phyloP scores from a whole-genome alignment of 2,329 filamentous ascomycete species.

The Neophaeococcomyces mojaviensis region DNA sequence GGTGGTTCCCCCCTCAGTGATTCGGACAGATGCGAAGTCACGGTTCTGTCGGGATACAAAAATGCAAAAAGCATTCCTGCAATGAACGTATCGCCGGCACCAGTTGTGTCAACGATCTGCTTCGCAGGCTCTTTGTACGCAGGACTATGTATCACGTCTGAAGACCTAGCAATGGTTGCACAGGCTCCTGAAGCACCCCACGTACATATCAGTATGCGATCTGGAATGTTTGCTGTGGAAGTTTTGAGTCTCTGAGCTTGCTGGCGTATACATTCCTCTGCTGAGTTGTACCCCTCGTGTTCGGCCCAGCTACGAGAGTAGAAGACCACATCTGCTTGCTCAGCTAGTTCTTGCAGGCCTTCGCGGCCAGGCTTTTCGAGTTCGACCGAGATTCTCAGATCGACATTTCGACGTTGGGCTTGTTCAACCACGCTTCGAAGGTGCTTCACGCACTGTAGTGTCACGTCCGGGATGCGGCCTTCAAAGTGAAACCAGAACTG shows the following conservation, averaged over 20 bases:
- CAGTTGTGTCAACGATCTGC: conserved; percentile 43
- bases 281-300: conserved; percentile 45
- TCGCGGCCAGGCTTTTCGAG: conserved; percentile 60
- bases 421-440: conserved; percentile 27
- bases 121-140: neutral
- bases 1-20: no score
- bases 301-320: conserved; percentile 66
- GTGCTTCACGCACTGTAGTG: conserved; percentile 51
- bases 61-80: conserved; percentile 62
- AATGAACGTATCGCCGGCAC: conserved; percentile 69
- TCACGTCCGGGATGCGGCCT: conserved; percentile 59
- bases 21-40: no score
- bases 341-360: conserved; percentile 53
- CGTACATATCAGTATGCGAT: conserved; percentile 48
- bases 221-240: no score
- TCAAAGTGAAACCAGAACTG: conserved; percentile 48
- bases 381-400: conserved; percentile 57
- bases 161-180: conserved; percentile 30
- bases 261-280: conserved; percentile 45
- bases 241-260: no score
- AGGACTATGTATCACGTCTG: neutral
- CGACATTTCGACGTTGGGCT: conserved; percentile 30
- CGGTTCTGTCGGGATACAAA: conserved; percentile 43
- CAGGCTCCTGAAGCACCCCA: conserved; percentile 52
- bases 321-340: conserved; percentile 62